These are phyloP conservation scores for Helicostylum pulchrum DNA, from an alignment of 192 early-diverging fungal species.

Conservation along the genomic window DNA sequence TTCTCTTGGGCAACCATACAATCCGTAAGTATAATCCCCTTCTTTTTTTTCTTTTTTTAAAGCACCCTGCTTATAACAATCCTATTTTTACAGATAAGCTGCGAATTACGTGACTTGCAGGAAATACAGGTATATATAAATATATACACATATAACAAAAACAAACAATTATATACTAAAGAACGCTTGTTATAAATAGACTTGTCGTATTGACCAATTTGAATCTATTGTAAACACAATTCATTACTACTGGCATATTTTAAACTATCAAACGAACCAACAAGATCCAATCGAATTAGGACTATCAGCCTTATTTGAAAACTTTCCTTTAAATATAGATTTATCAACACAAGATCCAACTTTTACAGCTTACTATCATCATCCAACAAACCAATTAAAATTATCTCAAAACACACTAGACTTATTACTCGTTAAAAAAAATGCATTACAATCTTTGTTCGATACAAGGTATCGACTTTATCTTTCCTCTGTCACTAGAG, in stretches of 20 bases:
- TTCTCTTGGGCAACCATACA: slow-evolving; percentile 34
- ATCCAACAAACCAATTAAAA: slow-evolving; percentile 36
- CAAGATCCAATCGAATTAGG: slow-evolving; percentile 23
- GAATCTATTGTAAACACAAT: slow-evolving; percentile 15
- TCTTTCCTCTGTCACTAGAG: slow-evolving; percentile 17
- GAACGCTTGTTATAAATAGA: slow-evolving; percentile 5
- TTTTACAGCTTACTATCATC: slow-evolving; percentile 6
- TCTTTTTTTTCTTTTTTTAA: background rate
- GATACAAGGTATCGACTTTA: slow-evolving; percentile 37
- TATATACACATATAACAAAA: background rate
- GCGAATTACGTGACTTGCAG: slow-evolving; percentile 13
- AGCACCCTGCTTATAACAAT: too few relatives aligned
- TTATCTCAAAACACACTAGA: slow-evolving; percentile 40
- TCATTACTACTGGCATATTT: slow-evolving; percentile 27
- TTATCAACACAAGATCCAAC: slow-evolving; percentile 5
- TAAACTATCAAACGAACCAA: slow-evolving; percentile 7
- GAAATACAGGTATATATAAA: slow-evolving; percentile 9
- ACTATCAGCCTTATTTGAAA: slow-evolving; percentile 12
- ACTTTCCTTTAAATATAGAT: slow-evolving; percentile 8
- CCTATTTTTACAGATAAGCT: slow-evolving; percentile 7
- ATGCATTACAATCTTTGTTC: slow-evolving; percentile 34
- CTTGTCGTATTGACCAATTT: slow-evolving; percentile 11
- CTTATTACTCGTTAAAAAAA: slow-evolving; percentile 31
- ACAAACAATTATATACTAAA: background rate
- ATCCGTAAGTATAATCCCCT: slow-evolving; percentile 18